phyloP scores from a whole-genome alignment of 306 rosid genomes.

The Dicorynia guianensis region DNA sequence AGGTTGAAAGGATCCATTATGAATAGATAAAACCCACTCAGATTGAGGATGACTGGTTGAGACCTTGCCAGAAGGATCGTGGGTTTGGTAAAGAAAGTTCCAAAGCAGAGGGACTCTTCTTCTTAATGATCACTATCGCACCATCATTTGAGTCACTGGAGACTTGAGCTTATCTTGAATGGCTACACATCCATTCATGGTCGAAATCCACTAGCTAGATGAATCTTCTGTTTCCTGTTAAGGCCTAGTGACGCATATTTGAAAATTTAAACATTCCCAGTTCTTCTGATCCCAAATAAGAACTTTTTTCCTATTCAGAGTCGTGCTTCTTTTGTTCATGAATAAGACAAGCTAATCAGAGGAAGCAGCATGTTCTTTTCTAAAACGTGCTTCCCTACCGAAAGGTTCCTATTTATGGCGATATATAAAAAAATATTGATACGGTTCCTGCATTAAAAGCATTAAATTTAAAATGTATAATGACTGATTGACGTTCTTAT shows the following conservation, averaged over 20 bases:
- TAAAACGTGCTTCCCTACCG: neutral
- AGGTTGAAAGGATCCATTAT: conserved; percentile 30
- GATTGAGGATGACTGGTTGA: neutral
- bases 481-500: neutral
- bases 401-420: neutral
- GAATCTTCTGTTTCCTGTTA: conserved; percentile 7
- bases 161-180: conserved; percentile 21
- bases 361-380: neutral
- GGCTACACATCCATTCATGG: conserved; percentile 11
- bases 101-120: too few species aligned
- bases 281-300: neutral
- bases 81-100: conserved; percentile 10
- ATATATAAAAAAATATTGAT: neutral
- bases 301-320: neutral
- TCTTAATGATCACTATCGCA: too few species aligned
- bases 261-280: neutral
- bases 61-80: conserved; percentile 19
- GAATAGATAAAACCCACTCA: conserved; percentile 15
- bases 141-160: conserved; percentile 27
- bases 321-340: neutral
- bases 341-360: neutral
- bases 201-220: conserved; percentile 25
- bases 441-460: neutral
- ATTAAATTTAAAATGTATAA: neutral
- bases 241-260: neutral